phyloP scores from a whole-genome alignment of 306 rosid genomes.

The Sechiopsis laciniata region DNA sequence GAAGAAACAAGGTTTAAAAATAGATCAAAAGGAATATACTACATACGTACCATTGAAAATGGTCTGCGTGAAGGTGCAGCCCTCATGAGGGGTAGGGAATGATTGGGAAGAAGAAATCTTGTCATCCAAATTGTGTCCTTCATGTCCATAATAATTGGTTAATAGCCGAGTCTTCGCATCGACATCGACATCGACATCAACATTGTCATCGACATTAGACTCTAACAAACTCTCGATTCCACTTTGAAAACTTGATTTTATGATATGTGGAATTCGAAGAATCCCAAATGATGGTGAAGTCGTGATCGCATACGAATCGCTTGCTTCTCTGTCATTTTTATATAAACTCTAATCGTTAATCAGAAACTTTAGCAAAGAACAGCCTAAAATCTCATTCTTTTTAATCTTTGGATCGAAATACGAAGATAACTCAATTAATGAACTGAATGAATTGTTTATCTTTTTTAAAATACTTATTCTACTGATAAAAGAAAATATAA shows the following conservation, averaged over 20 bases:
- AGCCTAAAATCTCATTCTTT: no score
- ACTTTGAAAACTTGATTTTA: not conserved
- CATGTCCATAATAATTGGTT: constrained; percentile 22
- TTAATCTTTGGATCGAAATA: no score
- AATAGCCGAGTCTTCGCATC: constrained; percentile 36
- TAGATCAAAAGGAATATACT: not conserved
- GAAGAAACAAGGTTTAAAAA: no score
- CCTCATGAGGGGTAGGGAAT: constrained; percentile 37
- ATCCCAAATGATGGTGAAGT: constrained; percentile 20
- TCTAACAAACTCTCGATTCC: not conserved
- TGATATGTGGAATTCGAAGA: not conserved
- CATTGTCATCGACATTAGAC: not conserved
- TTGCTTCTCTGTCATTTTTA: constrained; percentile 51
- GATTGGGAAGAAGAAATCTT: constrained; percentile 30
- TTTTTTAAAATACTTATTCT: no score
- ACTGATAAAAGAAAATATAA: no score
- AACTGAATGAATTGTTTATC: no score
- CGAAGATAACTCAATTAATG: no score
- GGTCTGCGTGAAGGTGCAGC: constrained; percentile 72
- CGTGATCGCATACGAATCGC: constrained; percentile 62
- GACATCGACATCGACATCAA: not conserved
- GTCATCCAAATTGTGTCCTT: constrained; percentile 11
- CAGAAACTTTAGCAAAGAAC: no score
- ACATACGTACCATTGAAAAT: constrained; percentile 61
- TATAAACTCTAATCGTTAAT: not conserved